phyloP scores from a whole-genome alignment of 2,329 filamentous ascomycete species.

The Aureobasidium subglaciale region DNA sequence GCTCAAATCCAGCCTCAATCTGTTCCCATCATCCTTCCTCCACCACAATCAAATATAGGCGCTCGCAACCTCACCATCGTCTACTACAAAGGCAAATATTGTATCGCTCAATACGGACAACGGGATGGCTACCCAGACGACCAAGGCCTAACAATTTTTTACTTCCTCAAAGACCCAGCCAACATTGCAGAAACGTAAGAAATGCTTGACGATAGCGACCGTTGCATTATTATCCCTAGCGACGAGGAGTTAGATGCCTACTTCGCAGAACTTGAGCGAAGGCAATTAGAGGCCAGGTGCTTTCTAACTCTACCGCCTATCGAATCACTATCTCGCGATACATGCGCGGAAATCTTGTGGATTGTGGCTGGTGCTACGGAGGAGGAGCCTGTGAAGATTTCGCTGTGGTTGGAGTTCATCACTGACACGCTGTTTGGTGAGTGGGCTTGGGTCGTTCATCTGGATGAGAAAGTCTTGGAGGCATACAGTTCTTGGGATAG shows the following conservation, averaged over 20 bases:
- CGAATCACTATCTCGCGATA: constrained; percentile 9
- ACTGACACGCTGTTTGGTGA: constrained; percentile 22
- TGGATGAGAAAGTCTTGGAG: constrained; percentile 20
- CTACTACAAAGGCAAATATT: constrained; percentile 20
- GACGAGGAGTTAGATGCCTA: neutral
- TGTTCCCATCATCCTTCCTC: neutral
- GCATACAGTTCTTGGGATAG: neutral
- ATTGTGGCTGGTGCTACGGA: neutral
- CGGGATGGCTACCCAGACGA: constrained; percentile 25
- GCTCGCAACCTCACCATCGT: constrained; percentile 20
- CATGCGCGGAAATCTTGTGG: neutral
- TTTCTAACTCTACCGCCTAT: neutral
- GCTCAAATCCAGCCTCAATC: neutral
- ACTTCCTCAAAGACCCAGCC: constrained; percentile 20
- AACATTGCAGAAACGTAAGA: constrained; percentile 23
- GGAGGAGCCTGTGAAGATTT: neutral
- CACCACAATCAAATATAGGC: constrained; percentile 15
- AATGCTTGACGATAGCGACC: constrained; percentile 17
- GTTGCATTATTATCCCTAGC: neutral
- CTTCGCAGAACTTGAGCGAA: neutral
- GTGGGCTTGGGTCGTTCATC: constrained; percentile 25
- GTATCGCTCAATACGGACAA: constrained; percentile 25
- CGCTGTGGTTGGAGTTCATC: constrained; percentile 20
- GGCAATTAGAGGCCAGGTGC: neutral
- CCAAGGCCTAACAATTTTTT: constrained; percentile 21